Conservation (phyloP, 2,329 filamentous ascomycete genomes). For the Claviceps monticola region DNA sequence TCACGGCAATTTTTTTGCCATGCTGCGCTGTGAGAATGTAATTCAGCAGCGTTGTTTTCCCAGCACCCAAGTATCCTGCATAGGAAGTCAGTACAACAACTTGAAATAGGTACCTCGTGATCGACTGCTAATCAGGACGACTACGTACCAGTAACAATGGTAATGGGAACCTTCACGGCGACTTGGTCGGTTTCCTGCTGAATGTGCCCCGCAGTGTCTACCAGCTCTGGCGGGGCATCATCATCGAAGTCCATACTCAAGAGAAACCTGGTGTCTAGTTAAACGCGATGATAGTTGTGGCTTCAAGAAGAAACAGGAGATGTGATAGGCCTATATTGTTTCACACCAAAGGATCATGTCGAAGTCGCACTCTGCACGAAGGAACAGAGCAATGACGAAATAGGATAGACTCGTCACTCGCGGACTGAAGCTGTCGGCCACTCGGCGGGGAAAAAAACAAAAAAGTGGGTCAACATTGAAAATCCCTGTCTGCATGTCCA, state of each 20-base stretch:
- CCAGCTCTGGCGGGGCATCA: slow-evolving; percentile 52
- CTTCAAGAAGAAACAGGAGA: not conserved
- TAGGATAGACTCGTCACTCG: not conserved
- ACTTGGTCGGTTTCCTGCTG: slow-evolving; percentile 31
- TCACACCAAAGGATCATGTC: too few species aligned
- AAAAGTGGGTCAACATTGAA: not conserved
- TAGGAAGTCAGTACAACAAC: not conserved
- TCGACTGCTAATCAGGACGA: not conserved
- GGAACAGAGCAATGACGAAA: not conserved
- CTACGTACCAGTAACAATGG: slow-evolving; percentile 59
- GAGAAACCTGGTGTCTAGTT: not conserved
- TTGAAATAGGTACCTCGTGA: too few species aligned
- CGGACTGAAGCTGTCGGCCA: not conserved
- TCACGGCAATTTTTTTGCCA: slow-evolving; percentile 96
- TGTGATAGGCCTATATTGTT: not conserved
- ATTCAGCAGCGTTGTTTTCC: slow-evolving; percentile 90
- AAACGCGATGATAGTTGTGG: not conserved
- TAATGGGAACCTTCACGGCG: slow-evolving; percentile 61
- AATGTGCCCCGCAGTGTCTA: slow-evolving; percentile 27
- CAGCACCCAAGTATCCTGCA: slow-evolving; percentile 80
- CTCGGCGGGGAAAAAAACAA: not conserved
- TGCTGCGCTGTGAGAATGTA: slow-evolving; percentile 92
- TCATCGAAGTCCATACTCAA: slow-evolving; percentile 47
- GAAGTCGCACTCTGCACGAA: too few species aligned
- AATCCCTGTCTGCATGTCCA: not conserved